Conservation (phyloP, 768 basidiomycete species). For the Hygrocybe punicea region DNA sequence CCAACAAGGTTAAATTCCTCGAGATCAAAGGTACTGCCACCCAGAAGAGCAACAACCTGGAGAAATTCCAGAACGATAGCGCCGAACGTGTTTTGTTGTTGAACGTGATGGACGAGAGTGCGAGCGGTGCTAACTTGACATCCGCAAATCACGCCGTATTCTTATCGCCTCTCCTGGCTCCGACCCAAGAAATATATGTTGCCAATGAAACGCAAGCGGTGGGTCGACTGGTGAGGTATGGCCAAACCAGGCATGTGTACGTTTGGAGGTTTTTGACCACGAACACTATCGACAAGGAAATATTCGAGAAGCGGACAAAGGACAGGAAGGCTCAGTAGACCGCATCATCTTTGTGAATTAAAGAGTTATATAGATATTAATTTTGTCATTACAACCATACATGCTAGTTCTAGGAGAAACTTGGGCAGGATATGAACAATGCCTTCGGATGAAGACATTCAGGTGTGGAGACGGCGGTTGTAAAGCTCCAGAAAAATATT, state of each 20-base stretch:
- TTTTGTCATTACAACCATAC: too few species aligned
- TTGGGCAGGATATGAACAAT: too few species aligned
- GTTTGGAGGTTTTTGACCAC: constrained; percentile 82
- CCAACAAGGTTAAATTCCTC: constrained; percentile 69
- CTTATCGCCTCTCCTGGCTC: constrained; percentile 84
- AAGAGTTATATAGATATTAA: too few species aligned
- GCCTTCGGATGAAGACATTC: too few species aligned
- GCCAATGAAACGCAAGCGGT: constrained; percentile 82
- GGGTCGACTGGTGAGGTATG: constrained; percentile 78
- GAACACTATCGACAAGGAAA: constrained; percentile 86
- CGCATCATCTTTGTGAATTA: too few species aligned
- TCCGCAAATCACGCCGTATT: constrained; percentile 94
- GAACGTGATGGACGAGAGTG: constrained; percentile 92
- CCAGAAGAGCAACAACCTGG: constrained; percentile 75
- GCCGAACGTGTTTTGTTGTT: constrained; percentile 78
- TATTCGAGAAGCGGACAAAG: constrained; percentile 56
- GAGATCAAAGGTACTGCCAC: constrained; percentile 79
- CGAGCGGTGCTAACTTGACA: constrained; percentile 91
- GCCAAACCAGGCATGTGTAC: constrained; percentile 74
- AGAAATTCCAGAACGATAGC: constrained; percentile 80
- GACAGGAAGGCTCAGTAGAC: constrained; percentile 13
- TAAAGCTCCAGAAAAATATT: too few species aligned
- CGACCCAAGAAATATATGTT: constrained; percentile 77
- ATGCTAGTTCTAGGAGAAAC: too few species aligned
- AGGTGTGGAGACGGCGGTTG: too few species aligned